phyloP scores from a whole-genome alignment of 2,329 filamentous ascomycete genomes.

The Colletotrichum phormii region DNA sequence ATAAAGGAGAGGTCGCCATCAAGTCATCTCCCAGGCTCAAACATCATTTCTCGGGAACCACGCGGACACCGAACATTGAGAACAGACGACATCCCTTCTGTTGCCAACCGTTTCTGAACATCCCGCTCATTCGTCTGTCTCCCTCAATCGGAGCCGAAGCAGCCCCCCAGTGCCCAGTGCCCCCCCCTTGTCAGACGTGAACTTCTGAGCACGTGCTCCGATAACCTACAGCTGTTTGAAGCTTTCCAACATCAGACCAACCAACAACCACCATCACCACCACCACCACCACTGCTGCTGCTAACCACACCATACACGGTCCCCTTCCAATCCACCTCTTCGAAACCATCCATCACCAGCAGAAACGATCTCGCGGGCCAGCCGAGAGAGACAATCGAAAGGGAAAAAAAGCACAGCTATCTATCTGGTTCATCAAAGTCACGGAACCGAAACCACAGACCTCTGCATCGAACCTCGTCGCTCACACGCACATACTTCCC shows the following conservation, averaged over 20 bases:
- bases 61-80: conserved; percentile 1
- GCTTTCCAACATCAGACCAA: conserved; percentile 35
- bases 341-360: conserved; percentile 8
- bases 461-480: not conserved
- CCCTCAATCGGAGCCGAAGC: not conserved
- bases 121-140: not conserved
- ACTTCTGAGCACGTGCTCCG: conserved; percentile 34
- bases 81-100: conserved; percentile 17
- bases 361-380: not conserved
- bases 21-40: not conserved
- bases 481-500: not conserved
- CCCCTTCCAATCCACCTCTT: not conserved
- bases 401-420: not conserved
- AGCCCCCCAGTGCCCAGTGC: not conserved
- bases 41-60: conserved; percentile 2
- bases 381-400: not conserved
- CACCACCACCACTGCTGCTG: not conserved
- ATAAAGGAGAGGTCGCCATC: not conserved
- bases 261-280: not conserved
- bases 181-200: conserved; percentile 18
- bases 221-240: conserved; percentile 21
- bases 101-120: conserved; percentile 4
- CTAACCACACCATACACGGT: conserved; percentile 4
- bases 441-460: conserved; percentile 22
- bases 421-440: not conserved